Evolutionary conservation across 768 basidiomycete species (phyloP).

Genomic region (Amanita brunnescens): DNA sequence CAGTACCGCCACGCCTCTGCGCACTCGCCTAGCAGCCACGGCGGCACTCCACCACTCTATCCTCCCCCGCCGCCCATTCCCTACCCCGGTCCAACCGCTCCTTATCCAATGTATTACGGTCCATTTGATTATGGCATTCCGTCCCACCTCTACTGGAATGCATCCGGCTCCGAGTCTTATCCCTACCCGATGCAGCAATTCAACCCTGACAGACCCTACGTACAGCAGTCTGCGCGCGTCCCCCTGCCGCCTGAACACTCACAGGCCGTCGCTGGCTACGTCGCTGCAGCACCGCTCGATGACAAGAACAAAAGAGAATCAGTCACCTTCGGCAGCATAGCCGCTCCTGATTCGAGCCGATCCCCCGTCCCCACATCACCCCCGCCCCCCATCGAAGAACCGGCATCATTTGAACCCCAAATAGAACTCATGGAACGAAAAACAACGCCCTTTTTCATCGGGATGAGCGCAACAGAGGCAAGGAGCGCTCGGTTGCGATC

Average conservation of each 20-base stretch:
- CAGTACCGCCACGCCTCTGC: conserved; percentile 7
- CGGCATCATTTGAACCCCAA: neutral
- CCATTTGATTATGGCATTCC: conserved; percentile 15
- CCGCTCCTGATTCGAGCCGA: conserved; percentile 18
- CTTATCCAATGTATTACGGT: conserved; percentile 7
- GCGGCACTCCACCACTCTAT: conserved; percentile 7
- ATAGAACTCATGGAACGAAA: conserved; percentile 19
- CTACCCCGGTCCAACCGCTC: conserved; percentile 7
- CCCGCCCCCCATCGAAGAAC: neutral
- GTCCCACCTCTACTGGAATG: conserved; percentile 4
- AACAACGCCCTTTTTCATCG: neutral
- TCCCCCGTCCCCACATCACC: conserved; percentile 17
- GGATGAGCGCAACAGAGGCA: conserved; percentile 3
- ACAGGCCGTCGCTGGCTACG: conserved; percentile 27
- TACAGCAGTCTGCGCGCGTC: conserved; percentile 1
- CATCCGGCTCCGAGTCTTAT: neutral
- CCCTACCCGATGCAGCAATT: conserved; percentile 2
- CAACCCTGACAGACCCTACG: neutral
- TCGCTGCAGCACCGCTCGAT: conserved; percentile 7
- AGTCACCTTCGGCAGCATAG: conserved; percentile 48
- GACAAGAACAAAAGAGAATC: conserved; percentile 14
- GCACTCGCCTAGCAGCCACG: conserved; percentile 6
- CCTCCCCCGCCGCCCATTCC: conserved; percentile 9
- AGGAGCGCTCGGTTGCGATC: conserved; percentile 24
- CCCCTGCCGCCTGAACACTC: conserved; percentile 15